Base-by-base conservation (phyloP, 2,329 filamentous ascomycete genomes). In the Shiraia bambusicola region DNA sequence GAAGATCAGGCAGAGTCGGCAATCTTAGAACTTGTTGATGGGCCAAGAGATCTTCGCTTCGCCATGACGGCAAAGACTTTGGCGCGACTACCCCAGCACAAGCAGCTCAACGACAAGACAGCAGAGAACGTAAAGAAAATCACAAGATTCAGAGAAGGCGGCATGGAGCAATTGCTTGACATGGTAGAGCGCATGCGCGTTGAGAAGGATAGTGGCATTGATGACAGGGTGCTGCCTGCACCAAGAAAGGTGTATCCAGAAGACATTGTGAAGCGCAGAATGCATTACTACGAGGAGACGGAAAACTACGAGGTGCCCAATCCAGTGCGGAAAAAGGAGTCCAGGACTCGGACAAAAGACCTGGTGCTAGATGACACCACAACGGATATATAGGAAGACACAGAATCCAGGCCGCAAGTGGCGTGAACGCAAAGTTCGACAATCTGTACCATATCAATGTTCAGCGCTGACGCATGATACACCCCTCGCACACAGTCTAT, bases 11-110 rank as follows among this genome's bases (percentile, higher is more conserved):
- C 88, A 7, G 81, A 84, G 50, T 91, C 86, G 25, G 92, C 93
- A 15, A 91, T 98, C 51, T 83, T 98, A 34, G 90, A 97, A 72
- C 81, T 98, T 24, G 91, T 98, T 48, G 93, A 98, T 70, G 91
- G 92, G 26, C 89, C 90, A 25, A 87, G 85, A 67, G 93, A 98
- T 71, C 88, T 95, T 76, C 87, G 91, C 25, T 96, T 96, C 72
- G 88, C 89, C 60, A 84, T 97, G 80, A 95, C 91, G 2, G 93
- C 93, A 17, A 87, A 86, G 57, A 84, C 88, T 0, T 77, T 97
- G 6, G 88, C 88, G 30, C 78, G 83, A 19, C 65, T 76, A 44
- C 72, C 76, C 2, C 65, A 72, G 45, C 71, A 82, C 28, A 76
- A 80, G 37, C 66, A 73, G 2, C 72, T 87, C 58, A 86, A 82